Percentiles rank a stretch among this genome's conserved stretches.
Evolutionary conservation across 2,329 filamentous ascomycete genomes (phyloP).

Genomic region (Herpotrichia juniperi): DNA sequence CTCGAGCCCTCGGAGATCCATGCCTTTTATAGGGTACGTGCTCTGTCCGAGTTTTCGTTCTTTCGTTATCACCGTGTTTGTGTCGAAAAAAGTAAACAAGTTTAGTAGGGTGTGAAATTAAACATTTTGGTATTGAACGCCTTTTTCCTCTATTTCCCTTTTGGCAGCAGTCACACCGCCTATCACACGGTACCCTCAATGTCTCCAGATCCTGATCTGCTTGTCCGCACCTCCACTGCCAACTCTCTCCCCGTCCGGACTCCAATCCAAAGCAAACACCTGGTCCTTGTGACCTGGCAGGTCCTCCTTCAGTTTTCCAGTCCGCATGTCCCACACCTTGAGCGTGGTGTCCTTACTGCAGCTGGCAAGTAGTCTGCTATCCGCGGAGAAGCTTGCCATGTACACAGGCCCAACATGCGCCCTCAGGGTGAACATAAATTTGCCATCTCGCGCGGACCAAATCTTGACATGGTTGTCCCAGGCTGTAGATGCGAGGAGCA

Average conservation of each 20-base stretch:
- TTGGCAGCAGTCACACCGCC: neutral
- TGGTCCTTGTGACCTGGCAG: constrained; percentile 90
- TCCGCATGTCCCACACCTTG: constrained; percentile 92
- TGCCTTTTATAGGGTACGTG: no score
- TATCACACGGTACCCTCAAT: constrained; percentile 46
- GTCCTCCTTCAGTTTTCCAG: constrained; percentile 80
- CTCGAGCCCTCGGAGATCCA: no score
- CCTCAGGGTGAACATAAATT: constrained; percentile 83
- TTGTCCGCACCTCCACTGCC: constrained; percentile 95
- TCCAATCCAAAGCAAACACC: constrained; percentile 95
- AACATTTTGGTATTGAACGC: neutral
- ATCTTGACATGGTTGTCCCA: constrained; percentile 97
- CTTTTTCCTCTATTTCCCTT: neutral
- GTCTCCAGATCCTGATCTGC: constrained; percentile 68
- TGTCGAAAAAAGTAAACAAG: neutral
- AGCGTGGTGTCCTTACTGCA: constrained; percentile 90
- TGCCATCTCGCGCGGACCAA: constrained; percentile 78
- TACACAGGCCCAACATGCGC: constrained; percentile 93
- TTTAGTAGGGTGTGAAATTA: neutral
- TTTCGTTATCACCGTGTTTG: no score
- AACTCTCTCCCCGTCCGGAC: constrained; percentile 84
- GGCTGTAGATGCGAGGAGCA: constrained; percentile 82
- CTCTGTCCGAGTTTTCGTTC: no score
- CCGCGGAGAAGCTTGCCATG: constrained; percentile 89
- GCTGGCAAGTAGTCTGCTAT: constrained; percentile 86